Base-by-base conservation (phyloP, 108 stramenopile genomes). In the Aureococcus anophagefferens region DNA sequence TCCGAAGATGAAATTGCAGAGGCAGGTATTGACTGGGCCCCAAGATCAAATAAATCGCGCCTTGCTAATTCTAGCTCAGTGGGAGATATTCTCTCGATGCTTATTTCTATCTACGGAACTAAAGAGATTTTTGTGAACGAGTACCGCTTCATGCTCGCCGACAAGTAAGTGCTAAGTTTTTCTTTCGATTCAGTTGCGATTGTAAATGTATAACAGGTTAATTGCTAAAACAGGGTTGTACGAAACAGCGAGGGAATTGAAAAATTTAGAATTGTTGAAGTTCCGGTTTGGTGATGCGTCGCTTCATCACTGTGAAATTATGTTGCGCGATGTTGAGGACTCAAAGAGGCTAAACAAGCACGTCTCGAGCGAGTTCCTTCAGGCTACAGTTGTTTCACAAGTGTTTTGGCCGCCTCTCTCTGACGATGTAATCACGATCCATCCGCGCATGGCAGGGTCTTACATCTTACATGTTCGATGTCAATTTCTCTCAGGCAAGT, bases 81-180 rank as follows among this genome's bases (percentile, higher is more conserved):
- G 21, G 84, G 83, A 0, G 96, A 98, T 78, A 92, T 98, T 64
- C 80, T 98, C 32, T 82, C 91, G 65, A 93, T 96, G 88, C 88
- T 98, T 13, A 95, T 98, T 32, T 91, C 93, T 28, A 96, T 98
- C 64, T 98, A 96, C 78, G 97, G 97, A 7, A 93, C 92, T 77
- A 96, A 96, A 85, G 96, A 96, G 70, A 77, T 96, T 33, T 98
- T 98, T 77, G 94, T 96, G 25, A 86, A 93, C 75, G 98, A 98
- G 79, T 98, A 96, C 78, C 74, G 95, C 44, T 75, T 90, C 69
- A 93, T 97, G 93, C 77, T 98, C 65, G 94, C 95, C 4, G 96
- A 96, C 76, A 98, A 96, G 77, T 82, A 96, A n/a, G 77, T 97
- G 36, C 45, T 37, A 44, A 91, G 90, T 73, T 67, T 90, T 28